A percentile compares a stretch with the other conserved stretches of the same genome.
Evolutionary conservation across 371 early-diverging fungal species (phyloP).

Genomic region (Mycotypha africana): DNA sequence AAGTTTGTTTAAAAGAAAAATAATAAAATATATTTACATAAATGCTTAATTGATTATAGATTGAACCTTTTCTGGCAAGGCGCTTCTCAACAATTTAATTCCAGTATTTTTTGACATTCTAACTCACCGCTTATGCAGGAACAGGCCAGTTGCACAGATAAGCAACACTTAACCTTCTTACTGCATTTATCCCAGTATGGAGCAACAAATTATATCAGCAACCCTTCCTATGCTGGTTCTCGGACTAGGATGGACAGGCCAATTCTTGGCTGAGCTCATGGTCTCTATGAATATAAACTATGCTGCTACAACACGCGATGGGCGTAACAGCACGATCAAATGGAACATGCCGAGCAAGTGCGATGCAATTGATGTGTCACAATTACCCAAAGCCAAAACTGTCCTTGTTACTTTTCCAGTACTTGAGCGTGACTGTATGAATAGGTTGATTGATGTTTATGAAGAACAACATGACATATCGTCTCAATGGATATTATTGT

Average conservation of each 20-base stretch:
- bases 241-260: conserved; percentile 45
- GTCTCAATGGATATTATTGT: conserved; percentile 36
- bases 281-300: conserved; percentile 14
- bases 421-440: conserved; percentile 18
- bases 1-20: too few relatives aligned
- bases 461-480: conserved; percentile 10
- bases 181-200: conserved; percentile 5
- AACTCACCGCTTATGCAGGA: too few relatives aligned
- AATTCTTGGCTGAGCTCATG: conserved; percentile 28
- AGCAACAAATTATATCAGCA: conserved; percentile 18
- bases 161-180: conserved; percentile 4
- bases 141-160: too few relatives aligned
- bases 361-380: conserved; percentile 14
- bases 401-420: conserved; percentile 41
- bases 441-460: conserved; percentile 24
- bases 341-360: conserved; percentile 23
- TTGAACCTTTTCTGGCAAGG: too few relatives aligned
- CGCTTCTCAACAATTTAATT: too few relatives aligned
- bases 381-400: conserved; percentile 29
- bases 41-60: neutral
- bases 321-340: conserved; percentile 30
- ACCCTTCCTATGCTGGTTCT: conserved; percentile 32
- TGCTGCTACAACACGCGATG: conserved; percentile 45
- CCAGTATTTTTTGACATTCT: too few relatives aligned
- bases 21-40: too few relatives aligned